phyloP scores from a whole-genome alignment of 2,329 filamentous ascomycete genomes.

The Aspergillus transmontanensis region DNA sequence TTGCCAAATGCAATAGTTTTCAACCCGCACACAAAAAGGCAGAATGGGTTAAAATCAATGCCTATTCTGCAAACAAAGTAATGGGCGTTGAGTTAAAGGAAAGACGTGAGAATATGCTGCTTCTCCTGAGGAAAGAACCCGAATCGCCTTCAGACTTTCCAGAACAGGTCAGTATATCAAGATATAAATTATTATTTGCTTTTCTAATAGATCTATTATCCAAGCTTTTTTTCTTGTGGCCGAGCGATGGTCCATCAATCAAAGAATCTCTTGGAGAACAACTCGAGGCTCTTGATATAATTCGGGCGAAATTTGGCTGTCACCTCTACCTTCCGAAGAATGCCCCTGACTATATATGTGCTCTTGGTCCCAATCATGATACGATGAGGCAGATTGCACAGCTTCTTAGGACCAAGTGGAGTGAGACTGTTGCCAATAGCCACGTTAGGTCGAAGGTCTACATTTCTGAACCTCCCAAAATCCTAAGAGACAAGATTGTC shows the following conservation, averaged over 20 bases:
- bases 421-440: slow-evolving; percentile 29
- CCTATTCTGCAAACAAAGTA: slow-evolving; percentile 29
- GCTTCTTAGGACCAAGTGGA: slow-evolving; percentile 31
- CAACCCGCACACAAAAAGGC: slow-evolving; percentile 16
- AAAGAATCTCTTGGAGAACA: slow-evolving; percentile 44
- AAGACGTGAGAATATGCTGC: slow-evolving; percentile 24
- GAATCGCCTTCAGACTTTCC: slow-evolving; percentile 23
- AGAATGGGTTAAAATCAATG: slow-evolving; percentile 28
- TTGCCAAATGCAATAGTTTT: slow-evolving; percentile 20
- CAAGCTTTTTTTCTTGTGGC: slow-evolving; percentile 50
- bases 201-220: neutral
- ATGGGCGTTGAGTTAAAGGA: slow-evolving; percentile 25
- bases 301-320: slow-evolving; percentile 44
- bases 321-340: slow-evolving; percentile 43
- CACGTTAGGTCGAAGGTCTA: slow-evolving; percentile 37
- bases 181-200: neutral
- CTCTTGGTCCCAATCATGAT: slow-evolving; percentile 34
- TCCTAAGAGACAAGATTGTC: slow-evolving; percentile 27
- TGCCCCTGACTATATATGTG: slow-evolving; percentile 32
- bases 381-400: slow-evolving; percentile 41
- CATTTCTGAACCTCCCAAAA: slow-evolving; percentile 32
- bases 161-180: slow-evolving; percentile 27
- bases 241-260: slow-evolving; percentile 43
- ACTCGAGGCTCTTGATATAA: slow-evolving; percentile 48
- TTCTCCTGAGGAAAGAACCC: slow-evolving; percentile 30